phyloP scores from a whole-genome alignment of 2,329 filamentous ascomycete genomes.

The Pleurostoma richardsiae region DNA sequence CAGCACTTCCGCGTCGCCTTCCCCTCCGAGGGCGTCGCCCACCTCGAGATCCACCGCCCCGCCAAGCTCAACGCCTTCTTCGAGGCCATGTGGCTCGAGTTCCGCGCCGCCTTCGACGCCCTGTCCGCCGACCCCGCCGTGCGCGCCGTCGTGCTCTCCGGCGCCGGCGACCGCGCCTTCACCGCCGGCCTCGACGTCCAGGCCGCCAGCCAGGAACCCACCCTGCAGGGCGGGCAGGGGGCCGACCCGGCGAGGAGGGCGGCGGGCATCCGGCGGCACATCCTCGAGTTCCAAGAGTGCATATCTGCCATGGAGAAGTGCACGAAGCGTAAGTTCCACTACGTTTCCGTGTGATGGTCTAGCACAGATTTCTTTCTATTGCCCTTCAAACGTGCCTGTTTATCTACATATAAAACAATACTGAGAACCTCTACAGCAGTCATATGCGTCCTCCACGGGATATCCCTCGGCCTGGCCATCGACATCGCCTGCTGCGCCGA shows the following conservation, averaged over 20 bases:
- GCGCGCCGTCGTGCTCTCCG: conserved; percentile 73
- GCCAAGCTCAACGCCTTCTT: conserved; percentile 85
- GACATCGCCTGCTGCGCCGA: conserved; percentile 69
- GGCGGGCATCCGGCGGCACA: conserved; percentile 57
- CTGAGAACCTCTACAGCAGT: conserved; percentile 51
- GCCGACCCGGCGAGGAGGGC: conserved; percentile 62
- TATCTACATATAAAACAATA: neutral
- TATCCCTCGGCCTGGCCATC: conserved; percentile 72
- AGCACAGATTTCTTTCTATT: neutral
- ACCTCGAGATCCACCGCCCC: conserved; percentile 87
- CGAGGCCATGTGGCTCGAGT: conserved; percentile 80
- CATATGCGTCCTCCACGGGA: conserved; percentile 74
- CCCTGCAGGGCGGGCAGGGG: conserved; percentile 28
- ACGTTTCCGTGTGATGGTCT: neutral
- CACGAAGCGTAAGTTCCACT: conserved; percentile 65
- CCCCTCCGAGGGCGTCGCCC: conserved; percentile 69
- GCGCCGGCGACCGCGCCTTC: conserved; percentile 78
- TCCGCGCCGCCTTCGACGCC: conserved; percentile 64
- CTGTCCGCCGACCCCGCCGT: conserved; percentile 69
- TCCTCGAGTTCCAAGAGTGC: conserved; percentile 75
- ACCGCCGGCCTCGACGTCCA: conserved; percentile 81
- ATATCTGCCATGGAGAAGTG: conserved; percentile 76
- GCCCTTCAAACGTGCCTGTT: neutral
- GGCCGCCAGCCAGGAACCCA: conserved; percentile 52
- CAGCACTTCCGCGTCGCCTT: conserved; percentile 71